phyloP scores from a whole-genome alignment of 1,284 basidiomycete genomes.

The Cutaneotrichosporon sp. region DNA sequence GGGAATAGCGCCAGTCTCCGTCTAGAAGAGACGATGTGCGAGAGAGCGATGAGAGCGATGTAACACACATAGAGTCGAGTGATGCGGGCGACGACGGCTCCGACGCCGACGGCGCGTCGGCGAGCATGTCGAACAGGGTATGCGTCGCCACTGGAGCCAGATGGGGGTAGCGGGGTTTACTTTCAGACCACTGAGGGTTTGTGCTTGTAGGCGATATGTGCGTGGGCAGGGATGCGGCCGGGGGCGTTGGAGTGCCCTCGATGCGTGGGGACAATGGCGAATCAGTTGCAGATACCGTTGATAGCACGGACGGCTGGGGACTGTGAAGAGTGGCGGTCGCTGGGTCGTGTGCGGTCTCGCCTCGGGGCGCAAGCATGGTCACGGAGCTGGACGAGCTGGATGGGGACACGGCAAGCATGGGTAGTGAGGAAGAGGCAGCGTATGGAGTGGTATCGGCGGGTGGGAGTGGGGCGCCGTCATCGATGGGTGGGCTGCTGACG shows the following conservation, averaged over 20 bases:
- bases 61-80: conserved; percentile 26
- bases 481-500: not conserved
- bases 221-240: not conserved
- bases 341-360: too few species aligned
- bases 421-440: not conserved
- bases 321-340: not conserved
- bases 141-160: conserved; percentile 5
- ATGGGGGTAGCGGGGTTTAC: not conserved
- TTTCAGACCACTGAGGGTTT: not conserved
- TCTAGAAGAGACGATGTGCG: conserved; percentile 24
- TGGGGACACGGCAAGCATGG: not conserved
- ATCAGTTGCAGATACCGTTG: not conserved
- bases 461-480: too few species aligned
- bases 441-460: not conserved
- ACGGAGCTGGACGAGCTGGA: not conserved
- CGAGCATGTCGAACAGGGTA: conserved; percentile 17
- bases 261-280: not conserved
- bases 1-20: conserved; percentile 13
- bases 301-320: not conserved
- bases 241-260: conserved; percentile 3
- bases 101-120: conserved; percentile 17
- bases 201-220: not conserved
- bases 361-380: not conserved
- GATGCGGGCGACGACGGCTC: conserved; percentile 34
- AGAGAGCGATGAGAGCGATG: conserved; percentile 27